Evolutionary conservation across 2,329 filamentous ascomycete genomes (phyloP).

Genomic region (Fusarium veterinarium): DNA sequence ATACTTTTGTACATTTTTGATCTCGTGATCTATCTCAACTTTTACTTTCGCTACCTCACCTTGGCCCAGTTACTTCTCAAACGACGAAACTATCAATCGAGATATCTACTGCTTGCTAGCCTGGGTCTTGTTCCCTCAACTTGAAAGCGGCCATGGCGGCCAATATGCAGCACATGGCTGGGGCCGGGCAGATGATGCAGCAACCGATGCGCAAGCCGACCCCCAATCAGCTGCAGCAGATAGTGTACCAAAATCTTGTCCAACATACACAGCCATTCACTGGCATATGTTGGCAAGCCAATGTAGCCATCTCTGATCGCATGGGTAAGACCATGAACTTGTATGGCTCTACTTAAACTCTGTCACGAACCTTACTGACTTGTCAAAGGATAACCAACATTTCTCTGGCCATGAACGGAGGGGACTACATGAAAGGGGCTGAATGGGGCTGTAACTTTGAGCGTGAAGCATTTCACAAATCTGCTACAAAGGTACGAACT

Average conservation of each 20-base stretch:
- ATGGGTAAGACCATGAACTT: slow-evolving; percentile 57
- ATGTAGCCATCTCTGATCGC: slow-evolving; percentile 53
- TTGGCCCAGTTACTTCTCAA: neutral
- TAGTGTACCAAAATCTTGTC: slow-evolving; percentile 56
- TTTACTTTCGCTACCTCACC: neutral
- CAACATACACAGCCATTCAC: slow-evolving; percentile 49
- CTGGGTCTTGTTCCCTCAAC: slow-evolving; percentile 37
- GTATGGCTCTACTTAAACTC: slow-evolving; percentile 46
- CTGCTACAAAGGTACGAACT: slow-evolving; percentile 60
- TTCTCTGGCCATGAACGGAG: slow-evolving; percentile 56
- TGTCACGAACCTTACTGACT: slow-evolving; percentile 27
- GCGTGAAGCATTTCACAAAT: slow-evolving; percentile 58
- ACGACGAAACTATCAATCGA: slow-evolving; percentile 11
- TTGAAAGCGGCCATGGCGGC: slow-evolving; percentile 66
- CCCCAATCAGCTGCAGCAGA: slow-evolving; percentile 50
- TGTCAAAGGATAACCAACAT: slow-evolving; percentile 62
- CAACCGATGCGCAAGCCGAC: slow-evolving; percentile 53
- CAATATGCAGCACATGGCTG: slow-evolving; percentile 68
- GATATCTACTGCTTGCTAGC: slow-evolving; percentile 12
- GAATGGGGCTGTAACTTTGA: slow-evolving; percentile 60
- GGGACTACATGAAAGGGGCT: slow-evolving; percentile 56
- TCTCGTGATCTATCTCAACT: neutral
- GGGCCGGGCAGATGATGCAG: slow-evolving; percentile 59
- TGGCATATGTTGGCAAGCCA: slow-evolving; percentile 54
- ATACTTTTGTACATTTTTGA: neutral